Base-by-base conservation (phyloP, 371 early-diverging fungal genomes). In the Mucor racemosus region DNA sequence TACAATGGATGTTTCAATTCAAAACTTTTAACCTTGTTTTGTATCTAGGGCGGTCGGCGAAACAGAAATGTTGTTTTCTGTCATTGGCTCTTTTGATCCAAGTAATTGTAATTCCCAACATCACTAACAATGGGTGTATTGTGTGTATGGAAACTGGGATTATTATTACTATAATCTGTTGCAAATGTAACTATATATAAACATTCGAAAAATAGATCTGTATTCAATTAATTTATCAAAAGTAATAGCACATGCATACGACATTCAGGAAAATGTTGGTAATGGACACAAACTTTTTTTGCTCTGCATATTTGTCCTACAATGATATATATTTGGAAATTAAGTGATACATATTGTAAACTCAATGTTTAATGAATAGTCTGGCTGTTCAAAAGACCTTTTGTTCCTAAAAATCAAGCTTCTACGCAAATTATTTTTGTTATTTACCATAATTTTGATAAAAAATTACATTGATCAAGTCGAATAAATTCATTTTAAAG, bases 261-360 rank as follows among this genome's bases (percentile, higher is more conserved):
- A 26, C 26, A 38, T 38, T 38, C 17, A 44, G 17, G 4, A 6
- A 42, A n/a, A 42, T 7, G 17, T 44, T 44, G 44, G 44, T 26
- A 26, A 3, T 26, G 3, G n/a, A 44, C 17, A 44, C 44, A 44
- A n/a, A 44, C 17, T 44, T 42, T 6, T 6, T 14, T 42, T 7
- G 42, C n/a, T 44, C 44, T 44, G 44, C 44, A 44, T 44, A n/a
- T 44, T 44, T 44, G 44, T 44, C 44, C 2, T n/a, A 44, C 44
- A 7, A 17, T 5, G 17, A 17, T 44, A n/a, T 44, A 44, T 44
- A 44, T 44, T 44, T 44, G 17, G 44, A n/a, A 7, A 44, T 15
- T n/a, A n/a, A 7, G 44, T 44, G 7, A n/a, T 6, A 44, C 44
- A 26, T 26, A 26, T 26, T 26, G 26, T 26, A 26, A 26, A 26